Evolutionary conservation across 257 asterid species (phyloP).

Genomic region (Datura wrightii): DNA sequence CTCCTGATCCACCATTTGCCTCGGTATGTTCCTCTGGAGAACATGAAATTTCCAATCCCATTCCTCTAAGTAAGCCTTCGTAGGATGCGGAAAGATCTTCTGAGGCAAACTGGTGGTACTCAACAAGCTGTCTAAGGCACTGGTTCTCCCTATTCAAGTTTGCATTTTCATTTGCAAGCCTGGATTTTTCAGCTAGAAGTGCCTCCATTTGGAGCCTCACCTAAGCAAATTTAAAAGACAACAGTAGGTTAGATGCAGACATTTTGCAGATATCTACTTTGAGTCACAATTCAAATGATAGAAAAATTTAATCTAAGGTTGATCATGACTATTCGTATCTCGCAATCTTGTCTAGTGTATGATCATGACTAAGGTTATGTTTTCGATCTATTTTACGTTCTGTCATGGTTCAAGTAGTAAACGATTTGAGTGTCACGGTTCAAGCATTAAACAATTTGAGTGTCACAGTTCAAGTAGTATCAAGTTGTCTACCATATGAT

Average conservation of each 20-base stretch:
- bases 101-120: constrained; percentile 86
- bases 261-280: background rate
- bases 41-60: constrained; percentile 64
- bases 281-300: background rate
- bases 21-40: constrained; percentile 41
- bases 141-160: constrained; percentile 81
- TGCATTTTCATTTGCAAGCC: constrained; percentile 88
- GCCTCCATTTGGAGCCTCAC: constrained; percentile 96
- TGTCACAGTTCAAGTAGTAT: background rate
- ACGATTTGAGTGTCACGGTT: background rate
- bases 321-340: background rate
- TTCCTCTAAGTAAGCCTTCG: constrained; percentile 70
- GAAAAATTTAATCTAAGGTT: background rate
- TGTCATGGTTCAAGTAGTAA: background rate
- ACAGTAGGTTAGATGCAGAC: background rate
- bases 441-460: background rate
- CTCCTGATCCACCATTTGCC: background rate
- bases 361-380: no score
- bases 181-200: constrained; percentile 87
- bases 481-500: no score
- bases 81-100: constrained; percentile 91
- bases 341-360: no score
- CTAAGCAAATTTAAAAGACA: constrained; percentile 37
- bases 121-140: constrained; percentile 84
- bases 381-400: background rate